These are phyloP conservation scores for Hemileccinum hortonii DNA, from an alignment of 1,284 basidiomycete genomes.

Conservation along the genomic window DNA sequence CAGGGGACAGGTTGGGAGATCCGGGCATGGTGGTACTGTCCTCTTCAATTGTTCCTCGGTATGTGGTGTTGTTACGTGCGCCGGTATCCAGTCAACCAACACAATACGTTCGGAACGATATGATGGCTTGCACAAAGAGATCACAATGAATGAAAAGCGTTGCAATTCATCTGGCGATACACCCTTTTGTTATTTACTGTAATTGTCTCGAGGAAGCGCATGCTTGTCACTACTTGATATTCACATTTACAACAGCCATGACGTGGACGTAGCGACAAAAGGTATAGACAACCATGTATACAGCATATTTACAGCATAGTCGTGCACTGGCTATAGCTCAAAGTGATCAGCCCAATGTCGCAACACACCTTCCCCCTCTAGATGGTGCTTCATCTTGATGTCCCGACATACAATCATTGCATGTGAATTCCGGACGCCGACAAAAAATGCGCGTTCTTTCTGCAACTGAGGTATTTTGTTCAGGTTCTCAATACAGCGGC, in stretches of 20 bases:
- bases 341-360: conserved; percentile 74
- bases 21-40: not conserved
- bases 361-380: conserved; percentile 59
- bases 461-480: conserved; percentile 65
- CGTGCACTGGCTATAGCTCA: conserved; percentile 34
- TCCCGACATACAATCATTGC: conserved; percentile 69
- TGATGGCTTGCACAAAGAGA: not conserved
- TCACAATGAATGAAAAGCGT: not conserved
- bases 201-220: too few species aligned
- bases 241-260: too few species aligned
- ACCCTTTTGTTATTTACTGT: conserved; percentile 16
- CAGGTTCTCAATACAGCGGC: conserved; percentile 47
- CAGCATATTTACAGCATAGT: not conserved
- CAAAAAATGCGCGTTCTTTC: conserved; percentile 67
- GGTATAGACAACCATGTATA: too few species aligned
- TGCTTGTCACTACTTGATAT: too few species aligned
- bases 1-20: not conserved
- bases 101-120: conserved; percentile 11
- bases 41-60: conserved; percentile 9
- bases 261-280: too few species aligned
- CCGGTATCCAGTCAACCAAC: conserved; percentile 13
- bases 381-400: conserved; percentile 53
- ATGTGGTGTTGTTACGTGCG: not conserved
- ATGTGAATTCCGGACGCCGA: conserved; percentile 60
- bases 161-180: not conserved